A percentile compares a stretch with the other conserved stretches of the same genome.
phyloP scores from a whole-genome alignment of 306 rosid species.

The Prunus armeniaca region DNA sequence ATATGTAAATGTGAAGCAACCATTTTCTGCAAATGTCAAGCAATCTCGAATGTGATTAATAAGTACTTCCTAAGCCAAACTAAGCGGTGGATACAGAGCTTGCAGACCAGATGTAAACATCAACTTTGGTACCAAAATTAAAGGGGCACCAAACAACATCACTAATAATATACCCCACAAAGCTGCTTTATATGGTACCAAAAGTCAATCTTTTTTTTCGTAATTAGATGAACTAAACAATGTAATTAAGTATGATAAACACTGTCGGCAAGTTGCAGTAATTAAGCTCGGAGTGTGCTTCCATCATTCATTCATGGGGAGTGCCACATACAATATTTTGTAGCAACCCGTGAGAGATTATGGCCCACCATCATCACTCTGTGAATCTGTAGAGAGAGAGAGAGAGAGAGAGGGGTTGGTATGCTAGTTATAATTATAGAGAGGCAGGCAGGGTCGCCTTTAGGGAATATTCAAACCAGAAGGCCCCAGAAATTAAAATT shows the following conservation, averaged over 20 bases:
- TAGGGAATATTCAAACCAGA: no score
- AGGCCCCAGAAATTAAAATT: no score
- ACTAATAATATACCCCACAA: not conserved
- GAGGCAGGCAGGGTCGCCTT: no score
- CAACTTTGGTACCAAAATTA: not conserved
- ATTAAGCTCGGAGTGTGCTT: no score
- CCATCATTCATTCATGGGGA: not conserved
- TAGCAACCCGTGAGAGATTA: not conserved
- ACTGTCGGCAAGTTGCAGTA: not conserved
- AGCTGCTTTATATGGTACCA: no score
- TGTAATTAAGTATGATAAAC: not conserved
- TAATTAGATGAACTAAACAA: no score
- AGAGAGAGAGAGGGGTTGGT: not conserved
- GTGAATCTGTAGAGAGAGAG: not conserved
- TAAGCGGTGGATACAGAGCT: not conserved
- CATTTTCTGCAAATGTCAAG: not conserved
- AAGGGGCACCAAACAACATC: not conserved
- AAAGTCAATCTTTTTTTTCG: no score
- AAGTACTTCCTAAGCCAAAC: not conserved
- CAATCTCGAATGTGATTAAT: not conserved
- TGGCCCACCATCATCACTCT: not conserved
- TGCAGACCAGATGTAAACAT: conserved; percentile 13
- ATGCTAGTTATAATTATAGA: not conserved
- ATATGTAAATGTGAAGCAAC: not conserved
- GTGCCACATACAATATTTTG: not conserved